A percentile compares a stretch with the other conserved stretches of the same genome.
phyloP scores from a whole-genome alignment of 2,329 filamentous ascomycete species.

The Verticillium dahliae region DNA sequence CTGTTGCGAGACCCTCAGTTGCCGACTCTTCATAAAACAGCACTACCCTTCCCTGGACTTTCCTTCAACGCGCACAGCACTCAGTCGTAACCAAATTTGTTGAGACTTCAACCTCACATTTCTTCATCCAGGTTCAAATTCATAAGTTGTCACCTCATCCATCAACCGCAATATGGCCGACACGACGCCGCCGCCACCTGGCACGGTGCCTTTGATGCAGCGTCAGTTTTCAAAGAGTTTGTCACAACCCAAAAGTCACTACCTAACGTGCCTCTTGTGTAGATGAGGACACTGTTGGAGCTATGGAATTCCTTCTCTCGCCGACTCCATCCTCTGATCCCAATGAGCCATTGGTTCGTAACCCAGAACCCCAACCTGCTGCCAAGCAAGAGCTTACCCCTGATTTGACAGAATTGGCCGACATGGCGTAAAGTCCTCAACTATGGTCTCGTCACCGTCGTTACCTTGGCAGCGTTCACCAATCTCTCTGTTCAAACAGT shows the following conservation, averaged over 20 bases:
- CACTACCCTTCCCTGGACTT: not conserved
- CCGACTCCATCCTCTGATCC: conserved; percentile 15
- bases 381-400: not conserved
- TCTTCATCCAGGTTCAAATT: not conserved
- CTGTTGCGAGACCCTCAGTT: not conserved
- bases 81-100: not conserved
- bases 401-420: conserved; percentile 19
- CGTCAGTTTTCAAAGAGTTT: not conserved
- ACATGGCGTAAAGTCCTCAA: conserved; percentile 22
- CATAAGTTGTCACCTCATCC: not conserved
- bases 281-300: conserved; percentile 3
- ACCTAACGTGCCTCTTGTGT: not conserved
- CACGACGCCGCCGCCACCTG: conserved; percentile 1
- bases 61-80: no score
- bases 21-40: not conserved
- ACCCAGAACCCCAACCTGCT: not conserved
- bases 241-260: not conserved
- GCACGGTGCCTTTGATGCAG: conserved; percentile 5
- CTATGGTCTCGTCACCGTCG: conserved; percentile 17
- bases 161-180: not conserved
- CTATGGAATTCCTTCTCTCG: conserved; percentile 4
- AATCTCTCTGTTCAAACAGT: conserved; percentile 17
- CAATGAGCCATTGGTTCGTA: conserved; percentile 22
- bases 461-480: conserved; percentile 21
- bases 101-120: not conserved